These are phyloP conservation scores for Xerocomus amazonicus DNA, from an alignment of 1,284 basidiomycete species.

Conservation along the genomic window DNA sequence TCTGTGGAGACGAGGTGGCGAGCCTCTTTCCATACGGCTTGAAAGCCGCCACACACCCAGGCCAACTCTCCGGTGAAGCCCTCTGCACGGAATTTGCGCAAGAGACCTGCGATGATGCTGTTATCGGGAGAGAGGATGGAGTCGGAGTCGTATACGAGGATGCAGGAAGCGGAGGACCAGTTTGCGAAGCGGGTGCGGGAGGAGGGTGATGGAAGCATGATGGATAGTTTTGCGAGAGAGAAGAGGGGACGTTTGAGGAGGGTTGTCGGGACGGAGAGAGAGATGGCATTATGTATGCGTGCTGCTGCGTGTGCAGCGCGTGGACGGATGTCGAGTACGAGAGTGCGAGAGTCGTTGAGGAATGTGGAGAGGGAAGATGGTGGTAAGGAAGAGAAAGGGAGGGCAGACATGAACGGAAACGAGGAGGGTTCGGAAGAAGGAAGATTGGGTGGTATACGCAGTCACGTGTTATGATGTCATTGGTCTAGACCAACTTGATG, in stretches of 20 bases:
- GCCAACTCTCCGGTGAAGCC: constrained; percentile 63
- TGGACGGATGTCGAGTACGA: constrained; percentile 86
- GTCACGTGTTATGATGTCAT: constrained; percentile 35
- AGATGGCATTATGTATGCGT: constrained; percentile 72
- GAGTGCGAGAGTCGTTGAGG: constrained; percentile 34
- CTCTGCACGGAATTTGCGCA: constrained; percentile 78
- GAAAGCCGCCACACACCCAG: constrained; percentile 82
- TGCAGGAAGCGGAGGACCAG: constrained; percentile 54
- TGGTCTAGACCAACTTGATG: constrained; percentile 26
- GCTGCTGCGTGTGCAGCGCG: constrained; percentile 68
- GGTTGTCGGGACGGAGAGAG: constrained; percentile 90
- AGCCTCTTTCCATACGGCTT: constrained; percentile 58
- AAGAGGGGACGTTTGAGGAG: constrained; percentile 87
- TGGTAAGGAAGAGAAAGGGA: constrained; percentile 32
- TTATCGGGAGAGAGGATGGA: constrained; percentile 55
- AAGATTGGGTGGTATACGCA: not conserved
- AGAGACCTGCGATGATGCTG: constrained; percentile 73
- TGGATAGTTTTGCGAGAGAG: constrained; percentile 67
- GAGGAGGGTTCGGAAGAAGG: not conserved
- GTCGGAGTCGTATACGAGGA: constrained; percentile 84
- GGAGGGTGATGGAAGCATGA: constrained; percentile 65
- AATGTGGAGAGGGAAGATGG: constrained; percentile 34
- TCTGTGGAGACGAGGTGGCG: constrained; percentile 50
- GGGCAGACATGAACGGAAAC: constrained; percentile 17
- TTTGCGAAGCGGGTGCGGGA: constrained; percentile 59